Base-by-base conservation (phyloP, 2,329 filamentous ascomycete species). In the Aspergillus pseudotamarii region DNA sequence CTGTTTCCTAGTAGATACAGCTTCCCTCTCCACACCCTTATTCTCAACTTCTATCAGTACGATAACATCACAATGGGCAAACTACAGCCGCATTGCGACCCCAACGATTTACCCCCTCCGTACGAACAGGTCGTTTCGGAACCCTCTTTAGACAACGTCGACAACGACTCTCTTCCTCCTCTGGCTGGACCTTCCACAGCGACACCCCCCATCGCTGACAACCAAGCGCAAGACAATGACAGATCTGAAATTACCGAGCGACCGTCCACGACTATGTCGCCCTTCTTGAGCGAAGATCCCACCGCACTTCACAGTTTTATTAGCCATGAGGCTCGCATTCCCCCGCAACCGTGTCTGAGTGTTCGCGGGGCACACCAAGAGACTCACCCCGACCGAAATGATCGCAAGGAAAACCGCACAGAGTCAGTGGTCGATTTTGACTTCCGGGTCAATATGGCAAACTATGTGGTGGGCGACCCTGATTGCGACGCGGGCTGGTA, bases 291-390 rank as follows among this genome's bases (percentile, higher is more conserved):
- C 57, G 11, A 51, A 14, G 58, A 66, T 32, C 26, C 63, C 8
- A 28, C 36, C 10, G 34, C 57, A 5, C 79, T 88, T 23, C 77
- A 83, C 62, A 62, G 71, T 14, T 80, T 85, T 65, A 75, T 88
- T 51, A 45, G 26, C 21, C 64, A 69, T 68, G 30, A 69, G 69
- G 32, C 72, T 19, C 55, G 57, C 21, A 55, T 79, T 11, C 86
- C 87, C 5, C 86, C 86, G 0, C 81, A 85, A n/a, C 82, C 83
- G 0, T 82, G 78, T 58, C 79, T 88, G 10, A 80, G 79, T 55
- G 74, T 89, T 48, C 76, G 79, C 36, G 88, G 88, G 58, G 82
- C 81, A 4, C 87, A 89, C 73, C 76, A 69, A 14, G 78, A 85
- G 72, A 81, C 76, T 4, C 58, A 57, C 5, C 58, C 59, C 12